Evolutionary conservation across 1,139 yeast genomes (phyloP).

Genomic region (Saccharomyces hybrid): DNA sequence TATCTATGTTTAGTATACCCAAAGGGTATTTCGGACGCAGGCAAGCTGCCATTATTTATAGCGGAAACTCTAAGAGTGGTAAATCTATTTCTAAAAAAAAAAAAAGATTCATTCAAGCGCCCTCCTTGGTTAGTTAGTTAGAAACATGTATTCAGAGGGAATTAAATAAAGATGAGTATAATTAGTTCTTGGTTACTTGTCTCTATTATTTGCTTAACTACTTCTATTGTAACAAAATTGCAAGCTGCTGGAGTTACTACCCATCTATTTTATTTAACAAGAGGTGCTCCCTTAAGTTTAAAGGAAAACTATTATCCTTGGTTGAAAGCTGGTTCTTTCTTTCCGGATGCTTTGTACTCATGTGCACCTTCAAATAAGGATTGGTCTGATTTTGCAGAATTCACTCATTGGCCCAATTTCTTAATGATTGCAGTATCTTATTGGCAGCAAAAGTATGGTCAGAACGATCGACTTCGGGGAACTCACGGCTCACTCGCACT

Average conservation of each 20-base stretch:
- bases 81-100: not conserved
- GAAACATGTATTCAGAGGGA: not conserved
- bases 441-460: constrained; percentile 34
- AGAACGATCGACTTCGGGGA: constrained; percentile 12
- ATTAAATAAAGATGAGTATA: not conserved
- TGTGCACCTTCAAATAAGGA: constrained; percentile 34
- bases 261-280: constrained; percentile 38
- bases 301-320: constrained; percentile 15
- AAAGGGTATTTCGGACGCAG: not conserved
- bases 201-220: not conserved
- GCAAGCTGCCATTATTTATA: not conserved
- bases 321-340: constrained; percentile 48
- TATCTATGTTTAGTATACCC: not conserved
- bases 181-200: not conserved
- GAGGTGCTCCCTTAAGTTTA: constrained; percentile 24
- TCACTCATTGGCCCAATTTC: constrained; percentile 60
- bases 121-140: not conserved
- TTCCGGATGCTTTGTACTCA: constrained; percentile 55
- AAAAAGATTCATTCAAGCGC: not conserved
- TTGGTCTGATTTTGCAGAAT: constrained; percentile 45
- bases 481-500: constrained; percentile 29
- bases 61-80: not conserved
- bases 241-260: constrained; percentile 28
- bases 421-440: constrained; percentile 37
- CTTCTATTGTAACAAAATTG: not conserved